Base-by-base conservation (phyloP, 2,329 filamentous ascomycete species). In the Ophiocordyceps unilateralis region DNA sequence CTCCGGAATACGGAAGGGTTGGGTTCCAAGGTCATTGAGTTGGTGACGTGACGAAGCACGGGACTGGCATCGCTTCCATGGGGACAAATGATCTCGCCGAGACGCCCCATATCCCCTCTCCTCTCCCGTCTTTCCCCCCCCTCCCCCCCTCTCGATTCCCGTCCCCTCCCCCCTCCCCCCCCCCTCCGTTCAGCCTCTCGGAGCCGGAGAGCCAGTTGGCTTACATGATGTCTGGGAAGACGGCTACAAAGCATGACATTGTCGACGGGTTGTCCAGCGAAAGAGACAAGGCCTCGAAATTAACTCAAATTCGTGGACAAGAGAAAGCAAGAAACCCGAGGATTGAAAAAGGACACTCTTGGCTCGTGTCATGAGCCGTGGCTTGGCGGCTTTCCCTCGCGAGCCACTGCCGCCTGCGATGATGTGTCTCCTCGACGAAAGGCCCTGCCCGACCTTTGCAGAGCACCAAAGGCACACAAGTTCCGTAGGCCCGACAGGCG, bases 171-270 rank as follows among this genome's bases (percentile, higher is more conserved):
- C 24, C 24, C 26, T 12, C 10, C 30, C 30, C 30, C 9, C 15
- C 30, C 30, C 20, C 24, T 14, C 32, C 5, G 34, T 21, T 41
- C 44, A 45, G 41, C 39, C 44, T 41, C 32, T 32, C n/a, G 15
- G 42, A 21, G 15, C 23, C 14, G 17, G 17, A 19, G 14, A 34
- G 14, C 12, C 21, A 43, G 17, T 9, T 23, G 44, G 44, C 44
- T 45, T 39, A 43, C 38, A 26, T 15, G 38, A 26, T 17, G 21
- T 8, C 21, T 9, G 19, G 15, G 12, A 32, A 26, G 24, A 6
- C 24, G 24, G 11, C 28, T 32, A 5, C 28, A 5, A 26, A 32
- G 9, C n/a, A n/a, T n/a, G n/a, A n/a, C n/a, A n/a, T n/a, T n/a
- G n/a, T n/a, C n/a, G n/a, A n/a, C n/a, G n/a, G n/a, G n/a, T n/a